These are phyloP conservation scores for Epichloe baconii DNA, from an alignment of 2,329 filamentous ascomycete species.

Conservation along the genomic window DNA sequence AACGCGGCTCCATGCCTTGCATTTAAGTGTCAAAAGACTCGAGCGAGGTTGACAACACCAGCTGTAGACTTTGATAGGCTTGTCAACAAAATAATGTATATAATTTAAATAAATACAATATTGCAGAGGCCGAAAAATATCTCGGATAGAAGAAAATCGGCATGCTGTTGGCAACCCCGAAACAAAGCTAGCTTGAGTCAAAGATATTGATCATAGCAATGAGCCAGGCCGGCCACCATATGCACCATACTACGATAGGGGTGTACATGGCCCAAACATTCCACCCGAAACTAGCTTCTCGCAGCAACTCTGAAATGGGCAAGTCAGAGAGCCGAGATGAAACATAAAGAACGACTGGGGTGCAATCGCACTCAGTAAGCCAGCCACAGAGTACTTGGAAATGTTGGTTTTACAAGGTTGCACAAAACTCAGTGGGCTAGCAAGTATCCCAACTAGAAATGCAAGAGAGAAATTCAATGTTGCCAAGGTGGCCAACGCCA, in stretches of 20 bases:
- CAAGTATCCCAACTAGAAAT: constrained; percentile 69
- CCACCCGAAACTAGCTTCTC: constrained; percentile 74
- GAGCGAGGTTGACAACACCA: not conserved
- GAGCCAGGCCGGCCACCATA: constrained; percentile 92
- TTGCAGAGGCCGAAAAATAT: not conserved
- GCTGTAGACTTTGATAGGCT: not conserved
- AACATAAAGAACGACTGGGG: constrained; percentile 44
- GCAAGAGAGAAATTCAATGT: constrained; percentile 92
- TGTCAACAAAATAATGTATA: not conserved
- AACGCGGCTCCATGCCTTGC: not conserved
- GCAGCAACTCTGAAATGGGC: constrained; percentile 45
- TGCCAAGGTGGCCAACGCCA: constrained; percentile 82
- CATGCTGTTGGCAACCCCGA: not conserved
- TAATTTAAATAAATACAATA: not conserved
- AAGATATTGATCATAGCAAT: constrained; percentile 45
- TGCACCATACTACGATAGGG: constrained; percentile 78
- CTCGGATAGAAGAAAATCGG: not conserved
- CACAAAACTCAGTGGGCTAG: constrained; percentile 68
- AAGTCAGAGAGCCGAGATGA: constrained; percentile 29
- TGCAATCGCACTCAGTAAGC: constrained; percentile 45
- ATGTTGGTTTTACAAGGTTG: constrained; percentile 30
- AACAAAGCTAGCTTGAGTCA: constrained; percentile 17
- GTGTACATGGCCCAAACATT: constrained; percentile 83
- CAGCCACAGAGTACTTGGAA: constrained; percentile 28
- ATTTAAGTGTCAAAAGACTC: not conserved